These are phyloP conservation scores for Pseudogymnoascus sp. DNA, from an alignment of 2,329 filamentous ascomycete species.

Conservation along the genomic window DNA sequence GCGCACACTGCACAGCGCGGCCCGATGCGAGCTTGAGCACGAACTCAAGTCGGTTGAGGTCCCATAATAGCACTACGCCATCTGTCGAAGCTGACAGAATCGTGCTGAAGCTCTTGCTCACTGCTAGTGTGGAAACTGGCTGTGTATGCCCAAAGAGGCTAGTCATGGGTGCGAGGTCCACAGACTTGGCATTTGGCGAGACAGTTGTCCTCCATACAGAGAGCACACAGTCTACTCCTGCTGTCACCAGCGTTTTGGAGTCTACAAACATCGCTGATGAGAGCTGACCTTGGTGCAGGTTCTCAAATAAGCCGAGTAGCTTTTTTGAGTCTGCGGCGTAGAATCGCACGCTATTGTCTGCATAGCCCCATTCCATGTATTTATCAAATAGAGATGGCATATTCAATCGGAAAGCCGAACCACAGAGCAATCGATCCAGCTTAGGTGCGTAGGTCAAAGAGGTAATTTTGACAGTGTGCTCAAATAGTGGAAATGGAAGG, in stretches of 20 bases:
- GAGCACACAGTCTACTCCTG: constrained; percentile 85
- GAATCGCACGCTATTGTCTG: constrained; percentile 87
- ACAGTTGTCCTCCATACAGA: constrained; percentile 66
- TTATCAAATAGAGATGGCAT: constrained; percentile 81
- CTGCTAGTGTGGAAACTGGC: constrained; percentile 71
- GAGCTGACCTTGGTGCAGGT: constrained; percentile 84
- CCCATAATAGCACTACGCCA: constrained; percentile 83
- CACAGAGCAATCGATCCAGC: constrained; percentile 73
- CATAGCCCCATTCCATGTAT: constrained; percentile 92
- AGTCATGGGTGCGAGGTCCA: constrained; percentile 70
- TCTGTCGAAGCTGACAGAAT: constrained; percentile 77
- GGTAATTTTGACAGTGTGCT: constrained; percentile 66
- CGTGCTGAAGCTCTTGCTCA: constrained; percentile 80
- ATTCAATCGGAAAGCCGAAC: constrained; percentile 76
- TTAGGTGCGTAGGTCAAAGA: constrained; percentile 72
- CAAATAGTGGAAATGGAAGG: constrained; percentile 67
- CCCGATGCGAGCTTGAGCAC: constrained; percentile 61
- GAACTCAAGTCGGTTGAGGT: constrained; percentile 83
- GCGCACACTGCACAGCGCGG: constrained; percentile 60
- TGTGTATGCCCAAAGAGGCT: constrained; percentile 87
- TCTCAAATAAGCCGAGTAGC: constrained; percentile 81
- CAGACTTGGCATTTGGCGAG: constrained; percentile 53
- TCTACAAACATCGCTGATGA: constrained; percentile 79
- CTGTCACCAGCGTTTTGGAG: constrained; percentile 82
- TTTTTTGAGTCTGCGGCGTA: constrained; percentile 77